These are phyloP conservation scores for Trichoderma orchidacearum DNA, from an alignment of 495 filamentous ascomycete species.

Conservation along the genomic window DNA sequence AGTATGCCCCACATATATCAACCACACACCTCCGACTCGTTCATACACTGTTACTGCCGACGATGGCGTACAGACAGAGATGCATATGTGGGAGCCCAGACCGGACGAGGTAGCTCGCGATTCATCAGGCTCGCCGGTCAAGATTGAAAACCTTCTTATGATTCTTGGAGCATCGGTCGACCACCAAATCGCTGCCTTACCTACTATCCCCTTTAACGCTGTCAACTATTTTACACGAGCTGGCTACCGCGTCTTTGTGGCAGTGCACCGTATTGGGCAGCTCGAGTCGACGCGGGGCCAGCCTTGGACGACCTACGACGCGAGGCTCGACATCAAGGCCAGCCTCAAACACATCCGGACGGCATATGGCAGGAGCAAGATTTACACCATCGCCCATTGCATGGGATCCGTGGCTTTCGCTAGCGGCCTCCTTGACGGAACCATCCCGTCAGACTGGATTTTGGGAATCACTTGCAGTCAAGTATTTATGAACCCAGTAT, in stretches of 20 bases:
- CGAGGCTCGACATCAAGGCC: conserved; percentile 46
- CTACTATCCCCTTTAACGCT: conserved; percentile 50
- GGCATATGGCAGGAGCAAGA: conserved; percentile 15
- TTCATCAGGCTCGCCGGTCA: conserved; percentile 12
- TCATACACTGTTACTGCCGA: conserved; percentile 12
- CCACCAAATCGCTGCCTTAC: conserved; percentile 49
- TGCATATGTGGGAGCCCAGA: conserved; percentile 43
- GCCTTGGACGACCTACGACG: conserved; percentile 45
- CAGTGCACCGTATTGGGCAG: conserved; percentile 47
- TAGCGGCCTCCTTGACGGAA: conserved; percentile 49
- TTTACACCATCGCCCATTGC: conserved; percentile 55
- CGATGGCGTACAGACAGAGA: conserved; percentile 38
- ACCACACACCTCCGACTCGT: conserved; percentile 25
- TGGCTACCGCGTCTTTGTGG: conserved; percentile 44
- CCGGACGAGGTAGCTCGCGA: background rate
- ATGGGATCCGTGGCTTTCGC: conserved; percentile 48
- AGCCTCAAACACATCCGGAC: conserved; percentile 40
- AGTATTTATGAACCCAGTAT: conserved; percentile 54
- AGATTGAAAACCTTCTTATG: conserved; percentile 38
- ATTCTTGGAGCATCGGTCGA: conserved; percentile 50
- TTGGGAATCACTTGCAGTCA: conserved; percentile 47
- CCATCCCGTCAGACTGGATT: conserved; percentile 43
- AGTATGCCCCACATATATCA: conserved; percentile 28
- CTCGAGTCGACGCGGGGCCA: conserved; percentile 34
- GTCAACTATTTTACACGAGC: conserved; percentile 49